Conservation (phyloP, 257 asterid genomes). For the Datura wrightii region DNA sequence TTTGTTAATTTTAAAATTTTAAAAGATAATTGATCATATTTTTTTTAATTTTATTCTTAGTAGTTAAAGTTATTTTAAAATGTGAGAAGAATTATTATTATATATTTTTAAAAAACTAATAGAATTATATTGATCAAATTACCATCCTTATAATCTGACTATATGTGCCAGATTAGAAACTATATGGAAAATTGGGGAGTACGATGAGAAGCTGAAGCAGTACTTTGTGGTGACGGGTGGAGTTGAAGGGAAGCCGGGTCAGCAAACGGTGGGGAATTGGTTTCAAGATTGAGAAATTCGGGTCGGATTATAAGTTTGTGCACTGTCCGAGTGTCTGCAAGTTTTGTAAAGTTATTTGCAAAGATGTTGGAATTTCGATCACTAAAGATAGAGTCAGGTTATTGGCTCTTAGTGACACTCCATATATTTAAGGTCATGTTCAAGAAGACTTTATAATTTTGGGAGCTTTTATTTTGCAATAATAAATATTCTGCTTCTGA, state of each 20-base stretch:
- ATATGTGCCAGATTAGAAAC: slow-evolving; percentile 35
- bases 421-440: slow-evolving; percentile 25
- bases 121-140: no score
- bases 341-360: slow-evolving; percentile 32
- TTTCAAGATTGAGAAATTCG: slow-evolving; percentile 38
- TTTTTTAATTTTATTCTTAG: no score
- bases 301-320: slow-evolving; percentile 35
- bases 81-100: no score
- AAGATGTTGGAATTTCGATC: slow-evolving; percentile 31
- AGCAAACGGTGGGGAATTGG: slow-evolving; percentile 28
- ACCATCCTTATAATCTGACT: slow-evolving; percentile 22
- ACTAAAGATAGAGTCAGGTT: slow-evolving; percentile 19
- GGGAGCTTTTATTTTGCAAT: no score
- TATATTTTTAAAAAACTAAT: no score
- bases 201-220: slow-evolving; percentile 4
- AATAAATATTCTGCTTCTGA: no score
- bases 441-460: slow-evolving; percentile 15
- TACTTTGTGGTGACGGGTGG: slow-evolving; percentile 35
- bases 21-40: no score
- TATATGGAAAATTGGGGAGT: slow-evolving; percentile 31
- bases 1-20: no score
- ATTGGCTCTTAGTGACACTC: slow-evolving; percentile 38
- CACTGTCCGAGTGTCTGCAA: slow-evolving; percentile 36
- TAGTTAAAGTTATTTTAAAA: no score
- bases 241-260: slow-evolving; percentile 37